Percentiles rank a stretch among this genome's conserved stretches.
Conservation (phyloP, 2,329 filamentous ascomycete species). For the Cadophora luteo-olivacea region DNA sequence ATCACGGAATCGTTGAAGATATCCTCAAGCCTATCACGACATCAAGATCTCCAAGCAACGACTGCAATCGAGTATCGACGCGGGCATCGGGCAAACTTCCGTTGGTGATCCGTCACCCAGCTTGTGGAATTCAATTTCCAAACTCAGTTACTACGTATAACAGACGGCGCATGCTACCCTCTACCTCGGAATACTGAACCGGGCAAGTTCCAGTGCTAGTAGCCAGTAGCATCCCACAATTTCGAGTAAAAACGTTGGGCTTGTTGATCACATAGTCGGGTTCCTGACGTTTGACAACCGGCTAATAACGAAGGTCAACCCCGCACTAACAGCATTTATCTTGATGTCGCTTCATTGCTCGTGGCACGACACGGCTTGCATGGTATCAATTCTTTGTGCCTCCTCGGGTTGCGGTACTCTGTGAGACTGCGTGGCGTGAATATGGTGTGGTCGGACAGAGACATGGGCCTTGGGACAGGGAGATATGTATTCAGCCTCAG, state of each 20-base stretch:
- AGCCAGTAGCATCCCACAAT: not conserved
- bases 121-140: not conserved
- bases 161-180: not conserved
- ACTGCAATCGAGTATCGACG: not conserved
- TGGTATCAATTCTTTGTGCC: not conserved
- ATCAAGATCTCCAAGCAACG: not conserved
- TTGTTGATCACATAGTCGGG: not conserved
- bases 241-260: not conserved
- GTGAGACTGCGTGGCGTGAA: not conserved
- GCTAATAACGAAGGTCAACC: not conserved
- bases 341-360: not conserved
- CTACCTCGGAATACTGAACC: not conserved
- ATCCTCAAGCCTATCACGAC: not conserved
- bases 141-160: not conserved
- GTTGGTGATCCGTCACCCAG: not conserved
- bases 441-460: not conserved
- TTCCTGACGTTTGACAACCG: conserved; percentile 6
- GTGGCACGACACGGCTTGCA: not conserved
- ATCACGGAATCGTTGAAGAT: not conserved
- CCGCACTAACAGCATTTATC: not conserved
- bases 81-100: not conserved
- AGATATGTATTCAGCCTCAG: conserved; percentile 7
- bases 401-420: not conserved
- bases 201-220: conserved; percentile 1
- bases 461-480: not conserved